Evolutionary conservation across 1,139 yeast genomes (phyloP).

Genomic region (Schizosaccharomyces versatilis): DNA sequence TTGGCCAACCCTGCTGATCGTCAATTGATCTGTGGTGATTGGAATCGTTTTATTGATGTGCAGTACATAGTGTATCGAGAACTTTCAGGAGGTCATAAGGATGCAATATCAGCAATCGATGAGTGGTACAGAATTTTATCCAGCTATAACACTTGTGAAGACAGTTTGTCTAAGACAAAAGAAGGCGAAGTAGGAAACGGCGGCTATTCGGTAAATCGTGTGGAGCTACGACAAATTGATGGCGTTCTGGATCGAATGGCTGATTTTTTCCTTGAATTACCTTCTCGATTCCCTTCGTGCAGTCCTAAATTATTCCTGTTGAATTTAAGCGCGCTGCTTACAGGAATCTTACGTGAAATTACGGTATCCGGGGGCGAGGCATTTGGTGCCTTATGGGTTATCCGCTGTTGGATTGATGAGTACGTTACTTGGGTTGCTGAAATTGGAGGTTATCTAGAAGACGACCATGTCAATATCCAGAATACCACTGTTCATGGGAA

Average conservation of each 20-base stretch:
- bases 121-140: slow-evolving; percentile 26
- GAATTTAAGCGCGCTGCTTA: slow-evolving; percentile 32
- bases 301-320: slow-evolving; percentile 38
- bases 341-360: slow-evolving; percentile 45
- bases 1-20: slow-evolving; percentile 28
- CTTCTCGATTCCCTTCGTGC: slow-evolving; percentile 26
- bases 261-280: slow-evolving; percentile 24
- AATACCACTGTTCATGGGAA: not conserved
- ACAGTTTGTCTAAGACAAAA: slow-evolving; percentile 1
- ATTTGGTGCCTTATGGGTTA: slow-evolving; percentile 60
- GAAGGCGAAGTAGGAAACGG: not conserved
- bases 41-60: slow-evolving; percentile 33
- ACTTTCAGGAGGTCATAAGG: slow-evolving; percentile 11
- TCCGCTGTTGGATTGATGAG: slow-evolving; percentile 59
- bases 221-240: slow-evolving; percentile 14
- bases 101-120: slow-evolving; percentile 24
- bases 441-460: slow-evolving; percentile 32
- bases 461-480: slow-evolving; percentile 4
- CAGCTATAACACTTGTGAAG: slow-evolving; percentile 9
- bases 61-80: slow-evolving; percentile 31
- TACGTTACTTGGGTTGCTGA: slow-evolving; percentile 51
- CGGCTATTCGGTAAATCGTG: slow-evolving; percentile 5
- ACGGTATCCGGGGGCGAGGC: slow-evolving; percentile 37
- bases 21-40: slow-evolving; percentile 35
- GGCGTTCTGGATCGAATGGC: slow-evolving; percentile 23